Conservation (phyloP, 2,329 filamentous ascomycete genomes). For the Calonectria pteridis region DNA sequence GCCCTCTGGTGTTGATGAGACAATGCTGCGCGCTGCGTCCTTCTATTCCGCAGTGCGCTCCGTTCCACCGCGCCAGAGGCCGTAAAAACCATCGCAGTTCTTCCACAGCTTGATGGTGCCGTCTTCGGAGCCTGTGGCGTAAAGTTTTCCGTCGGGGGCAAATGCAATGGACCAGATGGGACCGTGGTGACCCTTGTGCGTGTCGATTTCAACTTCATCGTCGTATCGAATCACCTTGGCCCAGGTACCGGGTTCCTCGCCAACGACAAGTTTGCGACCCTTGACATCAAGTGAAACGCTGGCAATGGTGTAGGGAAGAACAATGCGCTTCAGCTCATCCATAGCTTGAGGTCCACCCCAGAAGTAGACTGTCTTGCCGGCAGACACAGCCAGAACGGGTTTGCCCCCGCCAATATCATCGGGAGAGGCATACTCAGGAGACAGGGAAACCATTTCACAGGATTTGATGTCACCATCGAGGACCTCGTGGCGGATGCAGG, state of each 20-base stretch:
- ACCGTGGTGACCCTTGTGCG: conserved; percentile 96
- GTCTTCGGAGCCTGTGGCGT: conserved; percentile 96
- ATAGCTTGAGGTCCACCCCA: conserved; percentile 83
- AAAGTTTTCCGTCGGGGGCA: conserved; percentile 94
- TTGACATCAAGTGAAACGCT: conserved; percentile 90
- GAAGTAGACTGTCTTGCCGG: conserved; percentile 95
- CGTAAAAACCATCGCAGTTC: conserved; percentile 75
- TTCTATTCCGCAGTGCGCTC: conserved; percentile 54
- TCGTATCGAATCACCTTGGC: conserved; percentile 95
- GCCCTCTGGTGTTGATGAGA: conserved; percentile 35
- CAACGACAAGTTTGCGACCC: conserved; percentile 87
- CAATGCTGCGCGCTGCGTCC: conserved; percentile 41
- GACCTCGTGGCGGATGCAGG: conserved; percentile 80
- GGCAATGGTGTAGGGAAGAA: conserved; percentile 86
- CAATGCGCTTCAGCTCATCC: conserved; percentile 80
- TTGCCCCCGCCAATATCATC: conserved; percentile 75
- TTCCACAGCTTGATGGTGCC: conserved; percentile 96
- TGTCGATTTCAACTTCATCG: conserved; percentile 84
- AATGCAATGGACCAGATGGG: conserved; percentile 97
- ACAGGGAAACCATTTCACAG: conserved; percentile 85
- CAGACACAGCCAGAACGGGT: conserved; percentile 86
- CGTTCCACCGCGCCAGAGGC: conserved; percentile 70
- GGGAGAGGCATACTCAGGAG: conserved; percentile 68
- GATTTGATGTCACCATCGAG: conserved; percentile 90
- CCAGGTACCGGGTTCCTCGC: conserved; percentile 94